phyloP scores from a whole-genome alignment of 345 rosid genomes.

The Populus ilicifolia region DNA sequence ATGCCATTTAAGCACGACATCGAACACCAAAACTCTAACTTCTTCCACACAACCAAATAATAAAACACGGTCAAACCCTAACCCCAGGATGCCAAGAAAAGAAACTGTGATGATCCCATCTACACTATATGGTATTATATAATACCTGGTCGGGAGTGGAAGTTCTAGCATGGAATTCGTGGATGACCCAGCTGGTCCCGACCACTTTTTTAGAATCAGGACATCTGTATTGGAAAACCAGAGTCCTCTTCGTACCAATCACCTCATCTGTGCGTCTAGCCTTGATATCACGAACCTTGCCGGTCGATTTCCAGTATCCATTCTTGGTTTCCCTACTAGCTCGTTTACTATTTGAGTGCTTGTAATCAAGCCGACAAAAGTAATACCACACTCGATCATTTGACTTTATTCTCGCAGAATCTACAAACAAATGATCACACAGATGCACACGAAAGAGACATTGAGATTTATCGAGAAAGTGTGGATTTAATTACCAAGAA shows the following conservation, averaged over 20 bases:
- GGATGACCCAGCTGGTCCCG: slow-evolving; percentile 26
- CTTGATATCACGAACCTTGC: slow-evolving; percentile 27
- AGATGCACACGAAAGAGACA: neutral
- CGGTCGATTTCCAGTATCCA: slow-evolving; percentile 50
- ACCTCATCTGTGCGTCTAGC: slow-evolving; percentile 7
- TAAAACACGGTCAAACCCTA: neutral
- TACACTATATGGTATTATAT: neutral
- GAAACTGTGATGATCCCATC: neutral
- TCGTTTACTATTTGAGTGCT: slow-evolving; percentile 9
- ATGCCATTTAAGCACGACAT: neutral
- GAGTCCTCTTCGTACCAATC: slow-evolving; percentile 42
- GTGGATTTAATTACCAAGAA: neutral
- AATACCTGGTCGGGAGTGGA: slow-evolving; percentile 3
- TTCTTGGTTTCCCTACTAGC: slow-evolving; percentile 24
- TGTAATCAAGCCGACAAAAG: slow-evolving; percentile 17
- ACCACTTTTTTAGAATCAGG: neutral
- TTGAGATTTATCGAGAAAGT: neutral
- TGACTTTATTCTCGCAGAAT: neutral
- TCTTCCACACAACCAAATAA: neutral
- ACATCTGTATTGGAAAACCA: slow-evolving; percentile 29
- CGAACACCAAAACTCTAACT: neutral
- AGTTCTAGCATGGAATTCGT: slow-evolving; percentile 12
- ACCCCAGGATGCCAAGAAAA: neutral
- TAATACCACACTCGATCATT: slow-evolving; percentile 40
- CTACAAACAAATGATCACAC: neutral